Conservation (phyloP, 2,329 filamentous ascomycete species). For the Teratosphaeria gauchensis region DNA sequence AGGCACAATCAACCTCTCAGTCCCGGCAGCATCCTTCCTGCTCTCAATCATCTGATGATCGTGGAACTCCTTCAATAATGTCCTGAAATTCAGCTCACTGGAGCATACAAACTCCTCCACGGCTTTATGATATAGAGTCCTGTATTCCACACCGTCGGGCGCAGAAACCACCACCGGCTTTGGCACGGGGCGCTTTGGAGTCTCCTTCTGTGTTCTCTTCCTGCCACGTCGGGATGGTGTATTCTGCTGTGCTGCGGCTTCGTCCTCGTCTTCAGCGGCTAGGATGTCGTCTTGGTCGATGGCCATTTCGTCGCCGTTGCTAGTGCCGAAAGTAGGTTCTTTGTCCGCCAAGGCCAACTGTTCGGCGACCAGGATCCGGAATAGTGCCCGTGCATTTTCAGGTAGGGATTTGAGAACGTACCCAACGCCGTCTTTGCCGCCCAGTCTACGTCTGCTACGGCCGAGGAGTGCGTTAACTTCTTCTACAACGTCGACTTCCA, state of each 20-base stretch:
- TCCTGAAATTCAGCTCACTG: conserved; percentile 91
- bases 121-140: conserved; percentile 86
- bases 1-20: conserved; percentile 75
- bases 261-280: conserved; percentile 24
- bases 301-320: conserved; percentile 20
- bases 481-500: conserved; percentile 76
- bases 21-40: conserved; percentile 73
- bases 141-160: conserved; percentile 67
- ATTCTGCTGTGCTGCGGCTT: conserved; percentile 15
- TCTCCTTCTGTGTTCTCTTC: conserved; percentile 12
- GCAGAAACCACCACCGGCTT: conserved; percentile 4
- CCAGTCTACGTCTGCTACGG: conserved; percentile 66
- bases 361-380: conserved; percentile 75
- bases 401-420: conserved; percentile 86
- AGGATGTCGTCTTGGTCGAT: conserved; percentile 14
- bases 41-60: conserved; percentile 97
- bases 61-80: conserved; percentile 91
- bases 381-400: conserved; percentile 83
- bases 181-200: conserved; percentile 3
- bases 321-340: conserved; percentile 41
- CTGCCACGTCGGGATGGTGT: conserved; percentile 18
- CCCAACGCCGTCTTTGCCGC: conserved; percentile 81
- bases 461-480: conserved; percentile 82
- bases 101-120: conserved; percentile 95
- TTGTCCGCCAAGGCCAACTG: conserved; percentile 54